Percentiles rank a stretch among this genome's conserved stretches.
Evolutionary conservation across 2,329 filamentous ascomycete genomes (phyloP).

Genomic region (Trichoderma koningiopsis): DNA sequence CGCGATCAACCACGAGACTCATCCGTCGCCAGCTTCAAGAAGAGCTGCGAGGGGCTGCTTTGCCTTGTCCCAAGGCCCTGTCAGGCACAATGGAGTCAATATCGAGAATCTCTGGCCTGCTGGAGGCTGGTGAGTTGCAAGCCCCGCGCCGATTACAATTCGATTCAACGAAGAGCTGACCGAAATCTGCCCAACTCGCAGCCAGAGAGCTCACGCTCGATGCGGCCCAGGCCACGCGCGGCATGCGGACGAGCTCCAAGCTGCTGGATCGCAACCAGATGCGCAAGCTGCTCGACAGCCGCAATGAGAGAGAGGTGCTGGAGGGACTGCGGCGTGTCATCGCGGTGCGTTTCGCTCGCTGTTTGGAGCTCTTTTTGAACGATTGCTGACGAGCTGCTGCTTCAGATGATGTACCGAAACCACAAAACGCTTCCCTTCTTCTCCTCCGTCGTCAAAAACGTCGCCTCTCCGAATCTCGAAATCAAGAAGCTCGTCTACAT

Average conservation of each 20-base stretch:
- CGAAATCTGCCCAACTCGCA: slow-evolving; percentile 42
- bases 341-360: slow-evolving; percentile 59
- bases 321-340: slow-evolving; percentile 89
- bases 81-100: slow-evolving; percentile 81
- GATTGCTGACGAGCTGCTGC: slow-evolving; percentile 4
- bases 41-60: slow-evolving; percentile 1
- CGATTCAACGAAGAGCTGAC: background rate
- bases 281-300: slow-evolving; percentile 91
- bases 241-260: slow-evolving; percentile 61
- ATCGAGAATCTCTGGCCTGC: slow-evolving; percentile 86
- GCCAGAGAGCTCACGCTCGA: slow-evolving; percentile 97
- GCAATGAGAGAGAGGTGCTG: slow-evolving; percentile 88
- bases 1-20: slow-evolving; percentile 11
- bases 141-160: slow-evolving; percentile 26
- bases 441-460: slow-evolving; percentile 97
- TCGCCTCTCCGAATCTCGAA: slow-evolving; percentile 88
- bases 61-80: slow-evolving; percentile 27
- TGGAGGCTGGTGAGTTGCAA: slow-evolving; percentile 76
- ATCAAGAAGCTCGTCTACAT: slow-evolving; percentile 99
- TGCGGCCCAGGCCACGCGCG: slow-evolving; percentile 85
- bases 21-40: slow-evolving; percentile 17
- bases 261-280: slow-evolving; percentile 79
- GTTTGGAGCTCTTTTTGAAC: background rate
- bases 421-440: slow-evolving; percentile 91
- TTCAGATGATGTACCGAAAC: slow-evolving; percentile 90